Base-by-base conservation (phyloP, 495 filamentous ascomycete species). In the Ascodesmis nigricans region DNA sequence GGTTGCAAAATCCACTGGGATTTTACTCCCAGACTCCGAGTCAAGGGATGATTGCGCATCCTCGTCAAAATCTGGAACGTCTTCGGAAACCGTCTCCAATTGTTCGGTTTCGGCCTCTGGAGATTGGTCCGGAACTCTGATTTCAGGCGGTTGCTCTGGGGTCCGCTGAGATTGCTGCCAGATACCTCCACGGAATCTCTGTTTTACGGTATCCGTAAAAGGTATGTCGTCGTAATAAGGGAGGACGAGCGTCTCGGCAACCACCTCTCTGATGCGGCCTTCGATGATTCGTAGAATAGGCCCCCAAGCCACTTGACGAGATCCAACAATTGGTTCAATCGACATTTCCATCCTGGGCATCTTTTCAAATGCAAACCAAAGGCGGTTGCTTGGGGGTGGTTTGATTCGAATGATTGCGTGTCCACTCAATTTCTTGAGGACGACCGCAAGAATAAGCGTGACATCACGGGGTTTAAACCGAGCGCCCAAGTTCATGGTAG, bases 141-240 rank as follows among this genome's bases (percentile, higher is more conserved):
- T n/a, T n/a, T n/a, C n/a, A n/a, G n/a, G n/a, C n/a, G n/a, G n/a
- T n/a, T n/a, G n/a, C n/a, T n/a, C n/a, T n/a, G n/a, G n/a, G n/a
- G 43, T 51, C n/a, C n/a, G n/a, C n/a, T n/a, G n/a, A n/a, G 54
- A 58, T 18, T 75, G 72, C 35, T 71, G 67, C 39, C 65, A 97
- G n/a, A 95, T 77, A 1, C 90, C 87, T 10, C 82, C 87, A 39
- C 87, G 66, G 61, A 80, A 81, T 17, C 57, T 53, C 47, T 91
- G 78, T 28, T 65, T 55, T 21, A 68, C 56, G 3, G 80, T 92
- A 42, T 77, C 67, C 46, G 75, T 71, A 56, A 95, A 95, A 3
- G 87, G 80, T 1, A 73, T 66, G 53, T 97, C 87, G 39, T 97
- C 87, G 79, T 83, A 95, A 48, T 90, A 79, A 0, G 90, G 90